phyloP scores from a whole-genome alignment of 345 rosid genomes.

The Dipteronia dyeriana region DNA sequence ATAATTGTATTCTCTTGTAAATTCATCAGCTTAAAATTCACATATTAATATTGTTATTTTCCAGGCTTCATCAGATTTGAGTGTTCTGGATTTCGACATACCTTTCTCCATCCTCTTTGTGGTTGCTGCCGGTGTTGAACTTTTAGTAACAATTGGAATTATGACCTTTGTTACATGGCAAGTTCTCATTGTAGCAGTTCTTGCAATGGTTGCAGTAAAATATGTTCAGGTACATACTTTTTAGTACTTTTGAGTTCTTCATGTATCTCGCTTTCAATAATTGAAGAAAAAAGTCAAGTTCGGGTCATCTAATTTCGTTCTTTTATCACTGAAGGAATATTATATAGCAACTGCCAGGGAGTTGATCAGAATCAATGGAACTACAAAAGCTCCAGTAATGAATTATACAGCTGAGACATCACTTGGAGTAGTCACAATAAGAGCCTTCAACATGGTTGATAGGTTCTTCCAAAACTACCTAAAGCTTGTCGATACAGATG shows the following conservation, averaged over 20 bases:
- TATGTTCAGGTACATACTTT: constrained; percentile 54
- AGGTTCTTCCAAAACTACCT: constrained; percentile 63
- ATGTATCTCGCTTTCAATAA: not conserved
- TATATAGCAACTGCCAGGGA: constrained; percentile 82
- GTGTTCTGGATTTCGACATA: constrained; percentile 60
- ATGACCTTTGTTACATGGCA: constrained; percentile 84
- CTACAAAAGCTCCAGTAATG: constrained; percentile 94
- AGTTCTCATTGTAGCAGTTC: constrained; percentile 63
- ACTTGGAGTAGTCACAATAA: constrained; percentile 75
- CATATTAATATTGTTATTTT: not conserved
- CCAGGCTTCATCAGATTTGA: constrained; percentile 86
- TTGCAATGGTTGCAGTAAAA: constrained; percentile 49
- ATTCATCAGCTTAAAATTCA: not conserved
- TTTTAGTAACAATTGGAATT: constrained; percentile 39
- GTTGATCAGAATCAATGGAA: constrained; percentile 81
- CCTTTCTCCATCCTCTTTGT: constrained; percentile 50
- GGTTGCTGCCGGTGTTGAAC: constrained; percentile 41
- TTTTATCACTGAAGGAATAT: constrained; percentile 42
- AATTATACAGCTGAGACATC: constrained; percentile 87
- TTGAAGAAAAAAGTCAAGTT: not conserved
- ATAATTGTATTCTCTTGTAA: not conserved
- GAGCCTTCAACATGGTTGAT: constrained; percentile 69
- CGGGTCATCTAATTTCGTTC: not conserved
- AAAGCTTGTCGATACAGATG: constrained; percentile 69
- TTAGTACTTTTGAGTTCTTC: not conserved